phyloP scores from a whole-genome alignment of 306 rosid genomes.

The Quercus gilva region DNA sequence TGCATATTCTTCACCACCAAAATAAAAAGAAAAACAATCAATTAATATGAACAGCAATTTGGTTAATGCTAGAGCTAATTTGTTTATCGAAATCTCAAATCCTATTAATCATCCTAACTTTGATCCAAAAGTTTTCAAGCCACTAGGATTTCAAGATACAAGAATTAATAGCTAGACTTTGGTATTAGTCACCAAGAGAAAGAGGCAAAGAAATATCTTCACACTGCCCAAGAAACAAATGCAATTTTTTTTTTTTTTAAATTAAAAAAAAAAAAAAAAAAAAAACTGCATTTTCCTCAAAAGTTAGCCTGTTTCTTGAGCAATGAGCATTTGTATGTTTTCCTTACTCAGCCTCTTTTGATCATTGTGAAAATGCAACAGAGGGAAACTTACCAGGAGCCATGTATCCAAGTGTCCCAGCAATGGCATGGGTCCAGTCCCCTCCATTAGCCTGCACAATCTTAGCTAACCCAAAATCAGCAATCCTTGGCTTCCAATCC shows the following conservation, averaged over 20 bases:
- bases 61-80: background rate
- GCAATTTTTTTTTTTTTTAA: too few species aligned
- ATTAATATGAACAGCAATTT: background rate
- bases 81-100: background rate
- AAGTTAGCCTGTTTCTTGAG: background rate
- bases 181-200: too few species aligned
- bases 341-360: too few species aligned
- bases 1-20: constrained; percentile 59
- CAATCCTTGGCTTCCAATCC: constrained; percentile 83
- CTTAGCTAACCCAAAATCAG: constrained; percentile 94
- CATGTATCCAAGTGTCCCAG: constrained; percentile 85
- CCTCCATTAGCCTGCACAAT: constrained; percentile 59
- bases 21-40: constrained; percentile 22
- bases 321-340: background rate
- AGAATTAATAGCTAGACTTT: background rate
- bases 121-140: background rate
- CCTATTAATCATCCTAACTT: background rate
- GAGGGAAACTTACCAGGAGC: constrained; percentile 71
- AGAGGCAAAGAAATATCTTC: too few species aligned
- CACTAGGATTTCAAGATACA: background rate
- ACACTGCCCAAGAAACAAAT: too few species aligned
- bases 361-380: background rate
- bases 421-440: constrained; percentile 65
- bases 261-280: background rate
- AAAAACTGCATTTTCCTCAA: background rate